phyloP scores from a whole-genome alignment of 371 early-diverging fungal species.

The Lichtheimia hyalospora region DNA sequence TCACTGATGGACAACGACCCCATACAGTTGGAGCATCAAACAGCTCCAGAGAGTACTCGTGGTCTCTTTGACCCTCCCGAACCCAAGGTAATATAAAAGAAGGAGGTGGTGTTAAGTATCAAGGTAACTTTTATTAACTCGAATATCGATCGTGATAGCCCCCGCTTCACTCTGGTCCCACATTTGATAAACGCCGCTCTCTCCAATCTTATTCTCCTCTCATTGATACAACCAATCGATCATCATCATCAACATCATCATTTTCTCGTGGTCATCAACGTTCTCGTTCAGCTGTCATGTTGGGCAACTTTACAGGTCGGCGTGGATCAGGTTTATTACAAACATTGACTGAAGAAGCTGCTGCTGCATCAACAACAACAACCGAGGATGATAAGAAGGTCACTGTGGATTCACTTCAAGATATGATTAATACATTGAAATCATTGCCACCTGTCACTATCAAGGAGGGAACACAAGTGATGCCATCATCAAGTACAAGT shows the following conservation, averaged over 20 bases:
- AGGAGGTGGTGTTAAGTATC: background rate
- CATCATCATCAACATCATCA: conserved; percentile 8
- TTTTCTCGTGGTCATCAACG: conserved; percentile 37
- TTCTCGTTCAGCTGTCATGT: conserved; percentile 44
- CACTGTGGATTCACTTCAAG: conserved; percentile 41
- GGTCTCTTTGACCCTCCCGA: conserved; percentile 45
- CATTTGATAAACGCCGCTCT: conserved; percentile 14
- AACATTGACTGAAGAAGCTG: conserved; percentile 28
- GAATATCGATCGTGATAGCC: background rate
- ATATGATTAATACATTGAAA: conserved; percentile 50
- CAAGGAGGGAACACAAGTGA: conserved; percentile 16
- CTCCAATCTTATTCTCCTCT: conserved; percentile 11
- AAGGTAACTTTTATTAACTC: background rate
- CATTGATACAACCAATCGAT: conserved; percentile 9
- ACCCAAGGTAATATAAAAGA: conserved; percentile 2
- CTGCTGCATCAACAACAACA: too few species aligned
- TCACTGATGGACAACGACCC: conserved; percentile 23
- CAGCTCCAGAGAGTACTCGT: conserved; percentile 51
- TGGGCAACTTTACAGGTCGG: conserved; percentile 20
- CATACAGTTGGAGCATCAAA: conserved; percentile 38
- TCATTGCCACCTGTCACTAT: conserved; percentile 37
- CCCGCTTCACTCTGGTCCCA: background rate
- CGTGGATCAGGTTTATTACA: conserved; percentile 24
- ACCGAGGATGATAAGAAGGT: conserved; percentile 13
- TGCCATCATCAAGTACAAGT: background rate